Conservation (phyloP, 1,284 basidiomycete genomes). For the Sporisorium sorghi region DNA sequence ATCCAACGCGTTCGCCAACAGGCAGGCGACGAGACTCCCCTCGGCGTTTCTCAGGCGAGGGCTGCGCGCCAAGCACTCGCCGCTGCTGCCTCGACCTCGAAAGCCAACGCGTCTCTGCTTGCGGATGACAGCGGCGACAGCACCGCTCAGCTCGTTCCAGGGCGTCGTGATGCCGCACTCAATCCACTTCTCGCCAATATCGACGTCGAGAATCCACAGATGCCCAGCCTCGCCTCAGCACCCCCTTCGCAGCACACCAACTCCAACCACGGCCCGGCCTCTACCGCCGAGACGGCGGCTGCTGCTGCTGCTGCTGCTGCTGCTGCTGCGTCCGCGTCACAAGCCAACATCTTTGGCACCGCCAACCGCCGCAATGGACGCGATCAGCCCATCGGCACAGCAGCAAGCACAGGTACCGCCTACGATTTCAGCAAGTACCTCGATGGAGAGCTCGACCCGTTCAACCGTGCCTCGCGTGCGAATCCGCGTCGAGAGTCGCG, state of each 20-base stretch:
- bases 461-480: slow-evolving; percentile 44
- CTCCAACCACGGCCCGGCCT: too few species aligned
- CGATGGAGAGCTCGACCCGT: slow-evolving; percentile 47
- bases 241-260: neutral
- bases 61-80: slow-evolving; percentile 27
- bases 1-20: slow-evolving; percentile 41
- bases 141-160: slow-evolving; percentile 35
- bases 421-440: slow-evolving; percentile 53
- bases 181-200: slow-evolving; percentile 22
- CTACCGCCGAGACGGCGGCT: too few species aligned
- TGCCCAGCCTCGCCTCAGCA: slow-evolving; percentile 21
- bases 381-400: slow-evolving; percentile 29
- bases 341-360: slow-evolving; percentile 39
- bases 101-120: slow-evolving; percentile 19
- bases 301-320: slow-evolving; percentile 7
- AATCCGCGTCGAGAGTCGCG: slow-evolving; percentile 40
- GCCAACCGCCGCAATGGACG: slow-evolving; percentile 29
- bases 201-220: slow-evolving; percentile 35
- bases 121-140: slow-evolving; percentile 38
- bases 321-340: slow-evolving; percentile 23
- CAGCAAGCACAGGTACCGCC: slow-evolving; percentile 19
- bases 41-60: slow-evolving; percentile 39
- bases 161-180: slow-evolving; percentile 20
- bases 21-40: slow-evolving; percentile 47
- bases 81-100: slow-evolving; percentile 2